Percentiles rank a stretch among this genome's conserved stretches.
phyloP scores from a whole-genome alignment of 192 early-diverging fungal genomes.

The Backusella parvicylindrica region DNA sequence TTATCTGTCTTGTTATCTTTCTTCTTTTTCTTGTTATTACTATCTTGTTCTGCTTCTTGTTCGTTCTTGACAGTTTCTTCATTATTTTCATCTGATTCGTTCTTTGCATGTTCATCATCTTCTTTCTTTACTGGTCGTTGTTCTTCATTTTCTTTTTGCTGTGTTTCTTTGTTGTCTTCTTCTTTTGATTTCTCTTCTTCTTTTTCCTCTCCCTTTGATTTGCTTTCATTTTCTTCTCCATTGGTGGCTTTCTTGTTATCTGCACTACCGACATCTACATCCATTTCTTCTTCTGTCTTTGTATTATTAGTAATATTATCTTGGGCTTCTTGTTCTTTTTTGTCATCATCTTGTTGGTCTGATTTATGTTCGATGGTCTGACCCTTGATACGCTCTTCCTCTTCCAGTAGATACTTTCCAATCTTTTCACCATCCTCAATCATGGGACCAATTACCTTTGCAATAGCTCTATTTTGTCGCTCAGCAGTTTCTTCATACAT shows the following conservation, averaged over 20 bases:
- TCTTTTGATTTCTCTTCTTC: background rate
- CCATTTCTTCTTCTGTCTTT: slow-evolving; percentile 13
- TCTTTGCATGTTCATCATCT: background rate
- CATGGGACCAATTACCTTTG: slow-evolving; percentile 46
- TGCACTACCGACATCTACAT: background rate
- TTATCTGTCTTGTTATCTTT: too few relatives aligned
- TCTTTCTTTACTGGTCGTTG: background rate
- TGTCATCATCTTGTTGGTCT: background rate
- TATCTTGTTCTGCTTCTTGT: background rate
- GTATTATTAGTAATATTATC: too few relatives aligned
- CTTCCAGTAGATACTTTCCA: slow-evolving; percentile 22
- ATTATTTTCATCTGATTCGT: background rate
- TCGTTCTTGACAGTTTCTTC: background rate
- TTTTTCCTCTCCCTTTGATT: background rate
- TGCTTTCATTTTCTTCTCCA: background rate
- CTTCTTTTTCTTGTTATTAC: background rate
- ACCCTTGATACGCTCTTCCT: slow-evolving; percentile 6
- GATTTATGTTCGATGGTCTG: slow-evolving; percentile 16
- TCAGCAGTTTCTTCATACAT: slow-evolving; percentile 46
- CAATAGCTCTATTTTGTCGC: slow-evolving; percentile 45
- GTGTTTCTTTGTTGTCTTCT: background rate
- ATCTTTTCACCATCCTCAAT: slow-evolving; percentile 49
- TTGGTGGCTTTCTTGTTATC: background rate
- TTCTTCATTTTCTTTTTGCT: too few relatives aligned
- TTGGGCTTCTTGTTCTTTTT: background rate